These are phyloP conservation scores for Climacium dendroides DNA, from an alignment of 225 moss, liverwort and hornwort genomes.

Conservation along the genomic window DNA sequence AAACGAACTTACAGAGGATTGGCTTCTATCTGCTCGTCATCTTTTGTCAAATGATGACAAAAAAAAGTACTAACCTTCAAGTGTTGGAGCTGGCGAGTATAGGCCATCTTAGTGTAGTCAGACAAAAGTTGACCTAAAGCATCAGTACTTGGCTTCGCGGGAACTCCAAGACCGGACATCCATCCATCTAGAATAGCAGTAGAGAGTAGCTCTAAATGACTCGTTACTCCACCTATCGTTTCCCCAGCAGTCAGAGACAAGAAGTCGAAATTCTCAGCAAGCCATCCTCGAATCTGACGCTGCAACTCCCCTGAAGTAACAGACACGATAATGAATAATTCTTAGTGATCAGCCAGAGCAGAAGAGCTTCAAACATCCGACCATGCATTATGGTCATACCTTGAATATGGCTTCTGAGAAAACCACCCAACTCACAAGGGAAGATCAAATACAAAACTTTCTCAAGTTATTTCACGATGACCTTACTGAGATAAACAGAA, in stretches of 20 bases:
- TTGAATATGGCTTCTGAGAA: not conserved
- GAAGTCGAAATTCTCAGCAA: slow-evolving; percentile 88
- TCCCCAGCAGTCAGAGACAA: slow-evolving; percentile 65
- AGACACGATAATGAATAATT: not conserved
- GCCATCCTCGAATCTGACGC: slow-evolving; percentile 93
- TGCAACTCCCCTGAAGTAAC: slow-evolving; percentile 62
- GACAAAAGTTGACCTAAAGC: slow-evolving; percentile 91
- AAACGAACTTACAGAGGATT: not conserved
- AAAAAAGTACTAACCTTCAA: slow-evolving; percentile 36
- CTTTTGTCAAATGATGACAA: not conserved
- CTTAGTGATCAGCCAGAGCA: not conserved
- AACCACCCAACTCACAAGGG: not conserved
- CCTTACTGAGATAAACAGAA: not conserved
- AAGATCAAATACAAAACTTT: not conserved
- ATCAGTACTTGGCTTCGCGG: slow-evolving; percentile 85
- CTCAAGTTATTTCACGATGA: not conserved
- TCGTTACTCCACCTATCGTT: slow-evolving; percentile 50
- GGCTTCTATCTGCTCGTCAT: not conserved
- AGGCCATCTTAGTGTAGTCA: slow-evolving; percentile 80
- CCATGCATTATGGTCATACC: not conserved
- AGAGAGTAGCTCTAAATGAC: slow-evolving; percentile 81
- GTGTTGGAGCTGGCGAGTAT: slow-evolving; percentile 87
- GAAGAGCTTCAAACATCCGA: not conserved
- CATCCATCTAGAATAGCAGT: slow-evolving; percentile 98
- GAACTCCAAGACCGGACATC: slow-evolving; percentile 98